Conservation (phyloP, 805 yeast species). For the Yarrowia sp. region DNA sequence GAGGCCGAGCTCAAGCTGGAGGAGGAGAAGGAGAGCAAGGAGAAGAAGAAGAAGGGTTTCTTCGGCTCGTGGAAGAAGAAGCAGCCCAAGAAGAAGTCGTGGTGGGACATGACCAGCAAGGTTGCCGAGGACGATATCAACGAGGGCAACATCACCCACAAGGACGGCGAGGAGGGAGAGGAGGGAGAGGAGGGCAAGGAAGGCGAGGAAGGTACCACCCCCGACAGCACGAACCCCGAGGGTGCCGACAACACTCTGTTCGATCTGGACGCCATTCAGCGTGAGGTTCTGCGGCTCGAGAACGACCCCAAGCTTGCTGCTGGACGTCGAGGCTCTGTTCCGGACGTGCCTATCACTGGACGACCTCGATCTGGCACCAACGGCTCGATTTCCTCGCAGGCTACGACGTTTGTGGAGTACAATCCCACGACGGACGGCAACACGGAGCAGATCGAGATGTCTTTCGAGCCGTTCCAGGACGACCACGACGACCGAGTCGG, state of each 20-base stretch:
- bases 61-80: constrained; percentile 44
- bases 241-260: constrained; percentile 42
- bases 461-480: constrained; percentile 36
- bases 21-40: constrained; percentile 33
- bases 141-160: constrained; percentile 44
- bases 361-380: constrained; percentile 14
- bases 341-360: constrained; percentile 19
- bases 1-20: constrained; percentile 33
- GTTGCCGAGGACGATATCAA: constrained; percentile 38
- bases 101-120: constrained; percentile 52
- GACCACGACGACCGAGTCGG: constrained; percentile 33
- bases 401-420: constrained; percentile 13
- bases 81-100: constrained; percentile 53
- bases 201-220: neutral
- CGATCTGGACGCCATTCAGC: constrained; percentile 42
- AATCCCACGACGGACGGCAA: constrained; percentile 29
- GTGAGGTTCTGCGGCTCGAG: constrained; percentile 40
- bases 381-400: neutral
- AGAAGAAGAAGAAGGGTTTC: constrained; percentile 42
- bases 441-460: constrained; percentile 30
- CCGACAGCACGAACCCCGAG: constrained; percentile 42
- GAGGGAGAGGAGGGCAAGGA: neutral
- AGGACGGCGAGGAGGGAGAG: constrained; percentile 39
- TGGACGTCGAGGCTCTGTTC: neutral
- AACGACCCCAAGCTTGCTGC: constrained; percentile 24